phyloP scores from a whole-genome alignment of 345 rosid species.

The Populus simonii region DNA sequence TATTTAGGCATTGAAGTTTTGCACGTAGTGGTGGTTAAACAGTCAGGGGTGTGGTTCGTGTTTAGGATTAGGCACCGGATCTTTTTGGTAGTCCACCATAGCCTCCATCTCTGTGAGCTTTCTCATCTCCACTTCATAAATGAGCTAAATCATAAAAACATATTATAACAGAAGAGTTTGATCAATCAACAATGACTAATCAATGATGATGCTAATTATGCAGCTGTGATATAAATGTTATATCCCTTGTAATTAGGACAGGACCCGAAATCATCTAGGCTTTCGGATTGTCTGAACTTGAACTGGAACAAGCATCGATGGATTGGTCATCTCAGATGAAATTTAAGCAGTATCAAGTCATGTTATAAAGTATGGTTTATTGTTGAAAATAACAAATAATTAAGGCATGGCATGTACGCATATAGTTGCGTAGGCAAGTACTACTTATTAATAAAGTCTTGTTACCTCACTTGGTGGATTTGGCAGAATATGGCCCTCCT shows the following conservation, averaged over 20 bases:
- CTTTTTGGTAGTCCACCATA: constrained; percentile 1
- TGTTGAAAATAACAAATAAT: neutral
- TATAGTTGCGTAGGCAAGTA: neutral
- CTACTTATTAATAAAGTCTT: neutral
- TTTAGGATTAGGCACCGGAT: constrained; percentile 7
- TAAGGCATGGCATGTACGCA: neutral
- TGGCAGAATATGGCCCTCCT: neutral
- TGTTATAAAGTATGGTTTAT: neutral
- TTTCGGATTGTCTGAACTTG: neutral
- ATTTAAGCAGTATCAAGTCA: neutral
- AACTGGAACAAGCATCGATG: neutral
- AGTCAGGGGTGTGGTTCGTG: constrained; percentile 12
- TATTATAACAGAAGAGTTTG: neutral
- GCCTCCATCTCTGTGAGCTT: neutral
- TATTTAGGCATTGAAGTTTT: neutral
- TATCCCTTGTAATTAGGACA: no score
- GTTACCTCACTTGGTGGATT: constrained; percentile 21
- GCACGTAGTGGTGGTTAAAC: neutral
- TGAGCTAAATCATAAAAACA: neutral
- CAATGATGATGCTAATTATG: neutral
- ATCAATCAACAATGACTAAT: neutral
- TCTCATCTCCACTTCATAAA: constrained; percentile 1
- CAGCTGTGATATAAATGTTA: neutral
- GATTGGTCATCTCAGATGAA: neutral
- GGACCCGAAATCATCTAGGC: neutral